Conservation (phyloP, 805 yeast genomes). For the Diddensiella santjacobensis region DNA sequence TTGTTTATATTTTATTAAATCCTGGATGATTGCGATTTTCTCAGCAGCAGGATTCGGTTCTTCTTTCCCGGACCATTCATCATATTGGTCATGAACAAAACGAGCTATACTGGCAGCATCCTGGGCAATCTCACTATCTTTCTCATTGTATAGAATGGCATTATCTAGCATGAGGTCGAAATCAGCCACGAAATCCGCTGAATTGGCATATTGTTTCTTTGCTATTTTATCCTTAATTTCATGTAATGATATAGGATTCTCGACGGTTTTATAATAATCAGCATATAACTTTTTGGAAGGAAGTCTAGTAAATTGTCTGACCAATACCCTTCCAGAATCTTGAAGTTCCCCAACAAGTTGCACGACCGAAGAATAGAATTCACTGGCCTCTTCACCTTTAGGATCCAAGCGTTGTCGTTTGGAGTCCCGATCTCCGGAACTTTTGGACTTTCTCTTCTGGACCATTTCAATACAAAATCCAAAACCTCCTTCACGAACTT, state of each 20-base stretch:
- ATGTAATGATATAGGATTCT: conserved; percentile 62
- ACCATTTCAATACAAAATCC: too few species aligned
- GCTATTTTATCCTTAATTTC: conserved; percentile 55
- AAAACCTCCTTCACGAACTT: too few species aligned
- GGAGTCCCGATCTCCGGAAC: conserved; percentile 3
- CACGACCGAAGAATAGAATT: neutral
- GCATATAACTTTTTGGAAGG: conserved; percentile 76
- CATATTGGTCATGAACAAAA: conserved; percentile 48
- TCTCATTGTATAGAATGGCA: conserved; percentile 70
- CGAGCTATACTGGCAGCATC: conserved; percentile 58
- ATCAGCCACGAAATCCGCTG: conserved; percentile 51
- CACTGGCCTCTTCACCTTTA: neutral
- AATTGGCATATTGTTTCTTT: conserved; percentile 30
- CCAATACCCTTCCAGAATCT: conserved; percentile 5
- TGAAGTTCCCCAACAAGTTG: conserved; percentile 6
- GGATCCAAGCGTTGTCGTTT: conserved; percentile 5
- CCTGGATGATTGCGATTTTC: conserved; percentile 33
- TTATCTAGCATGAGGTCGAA: conserved; percentile 64
- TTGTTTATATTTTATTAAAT: conserved; percentile 43
- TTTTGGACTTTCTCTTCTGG: conserved; percentile 10
- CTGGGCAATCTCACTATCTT: conserved; percentile 57
- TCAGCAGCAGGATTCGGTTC: conserved; percentile 11
- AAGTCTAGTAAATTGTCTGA: conserved; percentile 51
- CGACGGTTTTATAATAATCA: conserved; percentile 67
- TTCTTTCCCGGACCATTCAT: conserved; percentile 8